Evolutionary conservation across 1,284 basidiomycete genomes (phyloP).

Genomic region (Hymenochaete sp.): DNA sequence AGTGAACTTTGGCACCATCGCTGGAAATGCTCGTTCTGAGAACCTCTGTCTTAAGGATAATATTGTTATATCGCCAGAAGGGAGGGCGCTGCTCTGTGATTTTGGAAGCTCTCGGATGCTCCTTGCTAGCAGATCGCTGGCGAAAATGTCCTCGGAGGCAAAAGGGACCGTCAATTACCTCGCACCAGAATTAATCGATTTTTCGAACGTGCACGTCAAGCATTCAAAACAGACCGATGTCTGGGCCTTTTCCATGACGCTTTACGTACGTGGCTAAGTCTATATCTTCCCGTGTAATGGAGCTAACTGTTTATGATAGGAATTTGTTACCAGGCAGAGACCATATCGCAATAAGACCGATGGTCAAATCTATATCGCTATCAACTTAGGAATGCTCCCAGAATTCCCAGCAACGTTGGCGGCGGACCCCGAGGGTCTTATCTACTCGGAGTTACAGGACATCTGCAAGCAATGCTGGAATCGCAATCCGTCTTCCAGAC

Average conservation of each 20-base stretch:
- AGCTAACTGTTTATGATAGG: background rate
- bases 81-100: conserved; percentile 7
- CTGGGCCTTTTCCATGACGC: conserved; percentile 14
- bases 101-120: conserved; percentile 13
- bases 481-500: too few relatives aligned
- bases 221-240: conserved; percentile 10
- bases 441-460: too few relatives aligned
- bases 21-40: background rate
- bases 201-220: background rate
- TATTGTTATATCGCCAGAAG: conserved; percentile 4
- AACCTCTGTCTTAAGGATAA: conserved; percentile 6
- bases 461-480: too few relatives aligned
- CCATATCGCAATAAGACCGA: background rate
- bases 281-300: background rate
- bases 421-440: too few relatives aligned
- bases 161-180: conserved; percentile 7
- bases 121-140: background rate
- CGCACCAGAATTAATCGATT: conserved; percentile 8
- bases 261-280: conserved; percentile 1
- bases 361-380: background rate
- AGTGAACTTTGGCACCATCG: background rate
- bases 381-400: background rate
- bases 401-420: too few relatives aligned
- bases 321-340: background rate
- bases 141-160: background rate